Conservation (phyloP, 2,329 filamentous ascomycete species). For the Neopestalotiopsis rosae region DNA sequence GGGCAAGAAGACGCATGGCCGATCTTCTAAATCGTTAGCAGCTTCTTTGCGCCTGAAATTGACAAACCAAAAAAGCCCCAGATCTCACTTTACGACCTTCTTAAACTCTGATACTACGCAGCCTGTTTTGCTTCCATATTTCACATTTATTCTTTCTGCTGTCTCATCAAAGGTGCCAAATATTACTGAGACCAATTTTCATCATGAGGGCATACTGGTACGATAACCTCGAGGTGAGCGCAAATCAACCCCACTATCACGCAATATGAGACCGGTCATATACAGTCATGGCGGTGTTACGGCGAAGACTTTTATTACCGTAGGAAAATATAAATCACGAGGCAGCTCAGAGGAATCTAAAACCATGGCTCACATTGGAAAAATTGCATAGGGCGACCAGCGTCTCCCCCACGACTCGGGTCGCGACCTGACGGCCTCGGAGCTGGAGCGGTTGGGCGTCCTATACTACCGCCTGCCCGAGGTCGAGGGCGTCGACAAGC, state of each 20-base stretch:
- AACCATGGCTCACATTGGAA: not conserved
- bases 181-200: not conserved
- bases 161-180: not conserved
- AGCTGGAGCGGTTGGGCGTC: slow-evolving; percentile 79
- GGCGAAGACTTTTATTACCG: not conserved
- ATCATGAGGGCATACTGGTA: slow-evolving; percentile 65
- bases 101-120: not conserved
- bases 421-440: slow-evolving; percentile 65
- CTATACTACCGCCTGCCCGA: slow-evolving; percentile 74
- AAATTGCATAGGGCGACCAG: slow-evolving; percentile 79
- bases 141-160: not conserved
- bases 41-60: slow-evolving; percentile 12
- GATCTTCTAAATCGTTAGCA: slow-evolving; percentile 7
- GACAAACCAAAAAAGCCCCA: not conserved
- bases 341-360: not conserved
- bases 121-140: not conserved
- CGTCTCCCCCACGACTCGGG: slow-evolving; percentile 89
- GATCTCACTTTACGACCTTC: not conserved
- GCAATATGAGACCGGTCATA: slow-evolving; percentile 3
- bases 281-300: not conserved
- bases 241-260: slow-evolving; percentile 19
- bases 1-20: slow-evolving; percentile 12
- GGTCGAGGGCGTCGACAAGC: slow-evolving; percentile 70
- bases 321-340: not conserved
- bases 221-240: slow-evolving; percentile 58